These are phyloP conservation scores for Aquilaria yunnanensis DNA, from an alignment of 345 rosid species.

Conservation along the genomic window DNA sequence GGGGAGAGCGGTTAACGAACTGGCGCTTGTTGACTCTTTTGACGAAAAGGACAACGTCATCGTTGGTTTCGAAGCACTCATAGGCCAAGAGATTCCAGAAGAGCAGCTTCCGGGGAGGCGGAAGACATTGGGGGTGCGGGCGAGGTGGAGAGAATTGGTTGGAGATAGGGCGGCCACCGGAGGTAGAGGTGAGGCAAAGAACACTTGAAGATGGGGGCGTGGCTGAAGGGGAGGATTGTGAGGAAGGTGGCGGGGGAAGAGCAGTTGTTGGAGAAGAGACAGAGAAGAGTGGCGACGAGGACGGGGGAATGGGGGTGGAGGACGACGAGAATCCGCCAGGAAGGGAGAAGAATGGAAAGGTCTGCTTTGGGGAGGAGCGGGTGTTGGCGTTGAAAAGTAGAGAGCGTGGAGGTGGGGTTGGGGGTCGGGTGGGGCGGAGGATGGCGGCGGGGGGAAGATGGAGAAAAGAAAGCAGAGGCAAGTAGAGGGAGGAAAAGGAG, in stretches of 20 bases:
- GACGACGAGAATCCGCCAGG: constrained; percentile 64
- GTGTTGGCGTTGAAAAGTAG: no score
- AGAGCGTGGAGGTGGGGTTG: no score
- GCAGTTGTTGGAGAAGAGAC: constrained; percentile 53
- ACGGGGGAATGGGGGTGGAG: constrained; percentile 18
- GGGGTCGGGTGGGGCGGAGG: no score
- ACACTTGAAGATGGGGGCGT: constrained; percentile 49
- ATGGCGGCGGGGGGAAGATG: no score
- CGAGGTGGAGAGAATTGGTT: constrained; percentile 41
- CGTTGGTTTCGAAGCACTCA: constrained; percentile 59
- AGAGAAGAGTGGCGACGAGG: constrained; percentile 15
- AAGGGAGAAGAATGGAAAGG: constrained; percentile 50
- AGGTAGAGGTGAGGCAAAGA: constrained; percentile 41
- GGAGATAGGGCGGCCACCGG: constrained; percentile 35
- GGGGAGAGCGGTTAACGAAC: constrained; percentile 37
- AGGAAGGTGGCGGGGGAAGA: constrained; percentile 45
- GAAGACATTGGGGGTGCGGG: constrained; percentile 1
- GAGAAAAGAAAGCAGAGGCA: no score
- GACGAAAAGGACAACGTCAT: constrained; percentile 68
- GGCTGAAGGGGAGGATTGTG: constrained; percentile 39
- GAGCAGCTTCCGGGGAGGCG: constrained; percentile 29
- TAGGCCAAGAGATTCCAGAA: constrained; percentile 51
- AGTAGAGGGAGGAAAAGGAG: no score
- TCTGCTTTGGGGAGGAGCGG: no score
- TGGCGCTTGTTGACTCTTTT: constrained; percentile 63